phyloP scores from a whole-genome alignment of 1,139 yeast species.

The Martiniozyma asiatica region DNA sequence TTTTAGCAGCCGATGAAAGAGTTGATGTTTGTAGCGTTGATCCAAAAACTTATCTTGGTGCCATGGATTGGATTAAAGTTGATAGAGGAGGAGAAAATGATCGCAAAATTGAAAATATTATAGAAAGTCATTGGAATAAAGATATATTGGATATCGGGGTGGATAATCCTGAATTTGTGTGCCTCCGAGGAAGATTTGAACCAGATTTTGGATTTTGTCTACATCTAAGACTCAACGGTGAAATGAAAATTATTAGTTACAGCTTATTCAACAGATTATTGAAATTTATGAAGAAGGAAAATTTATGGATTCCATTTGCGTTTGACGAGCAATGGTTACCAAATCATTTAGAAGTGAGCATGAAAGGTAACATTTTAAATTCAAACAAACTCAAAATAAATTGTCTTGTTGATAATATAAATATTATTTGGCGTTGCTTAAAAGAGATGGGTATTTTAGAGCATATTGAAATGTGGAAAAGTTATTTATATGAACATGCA shows the following conservation, averaged over 20 bases:
- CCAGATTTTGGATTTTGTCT: slow-evolving; percentile 25
- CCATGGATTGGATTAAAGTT: slow-evolving; percentile 39
- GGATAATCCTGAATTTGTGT: slow-evolving; percentile 22
- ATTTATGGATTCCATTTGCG: slow-evolving; percentile 16
- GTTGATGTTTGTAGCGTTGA: slow-evolving; percentile 36
- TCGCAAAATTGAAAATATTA: slow-evolving; percentile 29
- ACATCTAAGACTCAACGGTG: slow-evolving; percentile 19
- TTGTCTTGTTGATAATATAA: slow-evolving; percentile 11
- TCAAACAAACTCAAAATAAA: slow-evolving; percentile 25
- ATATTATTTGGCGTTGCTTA: slow-evolving; percentile 22
- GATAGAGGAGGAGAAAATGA: slow-evolving; percentile 19
- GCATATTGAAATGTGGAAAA: slow-evolving; percentile 8
- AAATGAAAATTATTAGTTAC: slow-evolving; percentile 13
- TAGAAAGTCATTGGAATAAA: slow-evolving; percentile 31
- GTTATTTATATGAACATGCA: no score
- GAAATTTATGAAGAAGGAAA: slow-evolving; percentile 17
- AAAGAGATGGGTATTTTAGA: slow-evolving; percentile 14
- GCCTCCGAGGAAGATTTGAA: slow-evolving; percentile 24
- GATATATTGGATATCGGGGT: slow-evolving; percentile 20
- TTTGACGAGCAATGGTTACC: slow-evolving; percentile 22
- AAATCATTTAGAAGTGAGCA: slow-evolving; percentile 24
- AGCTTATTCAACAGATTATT: slow-evolving; percentile 14
- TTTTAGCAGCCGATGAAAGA: slow-evolving; percentile 33
- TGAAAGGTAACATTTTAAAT: slow-evolving; percentile 21
- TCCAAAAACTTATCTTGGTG: slow-evolving; percentile 27